Base-by-base conservation (phyloP, 164 flowering plant species). In the Sedum album region DNA sequence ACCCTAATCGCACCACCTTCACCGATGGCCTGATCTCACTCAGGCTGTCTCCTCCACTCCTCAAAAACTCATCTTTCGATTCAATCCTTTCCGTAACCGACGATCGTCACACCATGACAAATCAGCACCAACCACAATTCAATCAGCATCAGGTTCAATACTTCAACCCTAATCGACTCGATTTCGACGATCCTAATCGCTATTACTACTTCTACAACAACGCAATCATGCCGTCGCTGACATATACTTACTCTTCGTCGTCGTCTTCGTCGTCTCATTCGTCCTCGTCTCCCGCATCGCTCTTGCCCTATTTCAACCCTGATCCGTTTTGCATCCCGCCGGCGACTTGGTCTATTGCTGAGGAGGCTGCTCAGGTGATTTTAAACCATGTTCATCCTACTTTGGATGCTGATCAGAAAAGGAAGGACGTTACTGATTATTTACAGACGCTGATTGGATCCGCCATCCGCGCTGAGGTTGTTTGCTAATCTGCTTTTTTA, bases 401-500 rank as follows among this genome's bases (percentile, higher is more conserved):
- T 36, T 35, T 73, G 11, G 75, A 55, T 13, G 74, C 83, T 17
- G 73, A 81, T 67, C 68, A 62, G 63, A 71, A 66, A 66, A 79
- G 86, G 67, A 75, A 65, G 60, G 75, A 71, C 23, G 79, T 84
- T 35, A 73, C 80, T 46, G 80, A 79, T 11, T 82, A 79, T 60
- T 71, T 84, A 2, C 82, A 78, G 74, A 62, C 69, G 0, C 77
- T 84, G 2, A 46, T 83, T 68, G 53, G 68, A 55, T 10, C 48
- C 23, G 70, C 41, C 35, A 60, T 72, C 71, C 76, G 79, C 23
- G 68, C 39, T 63, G 74, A 79, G 84, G 87, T 83, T 31, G n/a
- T 41, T 4, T 4, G 10, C 4, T 36, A 41, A 41, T 9, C 10
- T 23, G 11, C 23, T 13, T 9, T 5, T 55, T 2, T 55, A 0